Base-by-base conservation (phyloP, 2,329 filamentous ascomycete species). In the Moelleriella libera region DNA sequence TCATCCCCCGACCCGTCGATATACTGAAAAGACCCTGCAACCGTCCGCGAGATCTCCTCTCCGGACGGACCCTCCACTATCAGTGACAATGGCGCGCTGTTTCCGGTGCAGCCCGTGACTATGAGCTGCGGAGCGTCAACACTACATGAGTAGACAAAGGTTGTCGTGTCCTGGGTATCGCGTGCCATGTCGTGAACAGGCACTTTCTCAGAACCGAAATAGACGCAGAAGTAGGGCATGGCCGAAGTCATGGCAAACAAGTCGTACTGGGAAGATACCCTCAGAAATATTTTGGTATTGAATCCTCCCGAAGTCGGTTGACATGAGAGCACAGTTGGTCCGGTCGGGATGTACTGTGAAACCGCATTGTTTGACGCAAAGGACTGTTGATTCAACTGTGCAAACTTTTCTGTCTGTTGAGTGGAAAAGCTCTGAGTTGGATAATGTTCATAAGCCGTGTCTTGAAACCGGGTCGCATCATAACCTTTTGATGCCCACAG, bases 191-290 rank as follows among this genome's bases (percentile, higher is more conserved):
- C 74, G 47, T 78, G 71, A n/a, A 62, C 58, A 1, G 61, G 56
- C 62, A 81, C 83, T 62, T 82, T 81, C 57, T 84, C 78, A n/a
- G 76, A 73, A n/a, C 87, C 88, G 63, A 95, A 94, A 44, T 82
- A 75, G 47, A 95, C 65, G 53, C 68, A 82, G 57, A 86, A 80
- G 45, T 71, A 71, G 2, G 74, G 69, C 47, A 68, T 59, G 41
- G 69, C 74, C 49, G 72, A 73, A 32, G 71, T 74, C 63, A 81
- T 75, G 49, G 65, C 60, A 52, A 73, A 65, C 50, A 94, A 67
- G 58, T 94, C 83, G 66, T 85, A 86, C 50, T 82, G 75, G 42
- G 84, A 83, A 46, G 82, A 80, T 31, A 94, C 76, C 60, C 85
- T 83, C 53, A 95, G 72, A 50, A 76, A 74, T 8, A 95, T 69